Base-by-base conservation (phyloP, 2,329 filamentous ascomycete species). In the Helminthosporium solani region DNA sequence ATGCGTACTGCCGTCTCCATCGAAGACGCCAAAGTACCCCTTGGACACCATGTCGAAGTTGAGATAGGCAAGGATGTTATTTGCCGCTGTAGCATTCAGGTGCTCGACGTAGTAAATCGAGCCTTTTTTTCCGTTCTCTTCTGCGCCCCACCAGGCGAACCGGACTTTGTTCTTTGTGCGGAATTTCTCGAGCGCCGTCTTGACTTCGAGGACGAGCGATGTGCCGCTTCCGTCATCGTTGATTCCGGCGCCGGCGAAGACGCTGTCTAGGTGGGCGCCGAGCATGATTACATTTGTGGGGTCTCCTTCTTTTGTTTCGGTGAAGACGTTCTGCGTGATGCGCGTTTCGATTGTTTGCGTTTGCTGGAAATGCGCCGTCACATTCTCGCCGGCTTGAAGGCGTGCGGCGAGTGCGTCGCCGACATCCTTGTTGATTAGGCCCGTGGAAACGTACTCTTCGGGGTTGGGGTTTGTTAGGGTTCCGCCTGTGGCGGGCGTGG, bases 281-380 rank as follows among this genome's bases (percentile, higher is more conserved):
- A 71, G 58, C 60, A 68, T 65, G 49, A 72, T 61, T 34, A 70
- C 60, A 40, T 70, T 70, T 41, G 60, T 56, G 23, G 61, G 61
- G 43, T 72, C 65, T 8, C 70, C 70, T 11, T 60, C 60, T n/a
- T 58, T 66, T 9, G 69, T 71, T 46, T 71, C 64, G 7, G 69
- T 69, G 49, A 73, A 64, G 37, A 73, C 61, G 37, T 73, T 72
- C 27, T 69, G 70, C 52, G 78, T 81, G 4, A 75, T 76, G 14
- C 74, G 70, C 48, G 76, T 77, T 51, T 80, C 74, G 21, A 77
- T 60, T 38, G 70, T 58, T 52, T 75, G 73, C 1, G 71, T 75
- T 42, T 75, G 72, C 51, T 74, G 71, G 54, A 75, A 75, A 47
- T 68, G 65, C 6, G 72, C 71, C 30, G 61, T 52, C 7, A 75